These are phyloP conservation scores for Pharnaceum exiguum DNA, from an alignment of 148 eudicot species.

Conservation along the genomic window DNA sequence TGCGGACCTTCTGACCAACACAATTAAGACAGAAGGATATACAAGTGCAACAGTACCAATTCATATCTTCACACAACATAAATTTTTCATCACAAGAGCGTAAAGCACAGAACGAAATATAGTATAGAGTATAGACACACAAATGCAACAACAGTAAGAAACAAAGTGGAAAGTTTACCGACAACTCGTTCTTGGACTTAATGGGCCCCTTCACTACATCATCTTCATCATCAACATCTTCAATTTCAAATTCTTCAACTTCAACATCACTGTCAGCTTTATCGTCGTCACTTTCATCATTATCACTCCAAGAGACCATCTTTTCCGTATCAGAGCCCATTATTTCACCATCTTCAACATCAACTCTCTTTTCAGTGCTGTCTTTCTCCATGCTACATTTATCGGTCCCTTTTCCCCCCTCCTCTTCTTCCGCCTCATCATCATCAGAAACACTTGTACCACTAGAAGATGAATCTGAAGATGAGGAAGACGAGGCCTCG, in stretches of 20 bases:
- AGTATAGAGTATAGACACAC: background rate
- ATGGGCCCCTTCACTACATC: slow-evolving; percentile 44
- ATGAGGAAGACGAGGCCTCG: slow-evolving; percentile 33
- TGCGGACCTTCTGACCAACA: too few relatives aligned
- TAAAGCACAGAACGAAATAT: background rate
- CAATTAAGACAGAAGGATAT: too few relatives aligned
- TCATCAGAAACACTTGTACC: slow-evolving; percentile 38
- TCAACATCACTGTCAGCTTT: slow-evolving; percentile 40
- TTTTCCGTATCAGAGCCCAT: slow-evolving; percentile 47
- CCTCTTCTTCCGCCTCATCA: slow-evolving; percentile 14
- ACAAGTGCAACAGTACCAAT: too few relatives aligned
- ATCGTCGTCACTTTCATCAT: slow-evolving; percentile 23
- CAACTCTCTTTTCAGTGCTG: slow-evolving; percentile 19
- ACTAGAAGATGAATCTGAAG: slow-evolving; percentile 45
- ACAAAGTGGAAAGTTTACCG: slow-evolving; percentile 30
- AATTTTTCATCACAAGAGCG: too few relatives aligned
- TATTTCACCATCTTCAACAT: slow-evolving; percentile 79
- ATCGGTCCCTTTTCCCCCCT: slow-evolving; percentile 7
- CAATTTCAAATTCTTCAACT: slow-evolving; percentile 35
- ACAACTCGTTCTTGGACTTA: slow-evolving; percentile 64
- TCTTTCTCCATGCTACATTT: slow-evolving; percentile 8
- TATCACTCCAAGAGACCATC: slow-evolving; percentile 51
- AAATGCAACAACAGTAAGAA: background rate
- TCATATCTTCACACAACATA: too few relatives aligned
- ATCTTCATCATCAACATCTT: slow-evolving; percentile 22